Evolutionary conservation across 2,329 filamentous ascomycete genomes (phyloP).

Genomic region (Fusarium aywerte): DNA sequence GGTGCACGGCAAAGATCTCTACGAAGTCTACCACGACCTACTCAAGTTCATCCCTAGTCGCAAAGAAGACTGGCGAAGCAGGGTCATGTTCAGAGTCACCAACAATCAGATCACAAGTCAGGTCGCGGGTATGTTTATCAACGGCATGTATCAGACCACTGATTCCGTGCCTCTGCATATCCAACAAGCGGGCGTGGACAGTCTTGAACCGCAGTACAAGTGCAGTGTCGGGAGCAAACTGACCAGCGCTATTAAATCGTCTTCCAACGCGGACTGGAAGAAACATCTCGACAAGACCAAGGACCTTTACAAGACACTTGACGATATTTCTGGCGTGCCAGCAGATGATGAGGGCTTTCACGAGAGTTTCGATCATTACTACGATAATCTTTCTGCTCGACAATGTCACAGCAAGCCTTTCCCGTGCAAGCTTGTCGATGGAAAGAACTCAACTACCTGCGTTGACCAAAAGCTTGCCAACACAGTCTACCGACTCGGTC

Average conservation of each 20-base stretch:
- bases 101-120: slow-evolving; percentile 86
- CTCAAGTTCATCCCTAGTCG: slow-evolving; percentile 72
- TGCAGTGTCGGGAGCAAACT: slow-evolving; percentile 64
- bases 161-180: slow-evolving; percentile 59
- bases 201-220: slow-evolving; percentile 77
- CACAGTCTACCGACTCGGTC: slow-evolving; percentile 77
- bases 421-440: slow-evolving; percentile 69
- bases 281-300: slow-evolving; percentile 68
- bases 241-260: slow-evolving; percentile 58
- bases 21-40: slow-evolving; percentile 77
- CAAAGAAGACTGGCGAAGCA: slow-evolving; percentile 54
- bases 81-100: slow-evolving; percentile 76
- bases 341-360: slow-evolving; percentile 71
- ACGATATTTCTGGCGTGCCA: slow-evolving; percentile 74
- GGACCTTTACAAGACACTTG: slow-evolving; percentile 68
- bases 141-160: slow-evolving; percentile 71
- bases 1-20: slow-evolving; percentile 81
- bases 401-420: slow-evolving; percentile 80
- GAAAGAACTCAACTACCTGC: slow-evolving; percentile 64
- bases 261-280: slow-evolving; percentile 65
- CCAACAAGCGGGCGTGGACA: slow-evolving; percentile 69
- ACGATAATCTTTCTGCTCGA: slow-evolving; percentile 82
- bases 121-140: slow-evolving; percentile 78
- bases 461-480: slow-evolving; percentile 72
- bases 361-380: slow-evolving; percentile 81